Percentiles rank a stretch among this genome's conserved stretches.
phyloP scores from a whole-genome alignment of 2,329 filamentous ascomycete genomes.

The Xylariomycetidae sp. region DNA sequence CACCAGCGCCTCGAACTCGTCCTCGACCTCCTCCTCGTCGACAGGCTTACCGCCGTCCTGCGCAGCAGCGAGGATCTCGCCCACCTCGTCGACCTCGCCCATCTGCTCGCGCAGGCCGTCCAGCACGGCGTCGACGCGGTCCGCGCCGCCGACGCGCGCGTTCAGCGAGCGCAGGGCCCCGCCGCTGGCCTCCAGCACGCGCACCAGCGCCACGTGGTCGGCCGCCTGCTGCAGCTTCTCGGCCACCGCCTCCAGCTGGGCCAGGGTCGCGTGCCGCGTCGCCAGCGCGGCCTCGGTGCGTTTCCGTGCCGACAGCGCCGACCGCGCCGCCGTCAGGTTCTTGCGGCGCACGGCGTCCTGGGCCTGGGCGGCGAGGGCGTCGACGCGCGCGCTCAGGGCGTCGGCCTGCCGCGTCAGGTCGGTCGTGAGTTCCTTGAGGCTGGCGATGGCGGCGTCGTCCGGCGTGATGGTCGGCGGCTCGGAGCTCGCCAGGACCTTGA shows the following conservation, averaged over 20 bases:
- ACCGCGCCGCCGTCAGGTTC: conserved; percentile 68
- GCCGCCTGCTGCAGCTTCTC: conserved; percentile 78
- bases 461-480: conserved; percentile 50
- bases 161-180: conserved; percentile 69
- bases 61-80: conserved; percentile 66
- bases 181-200: conserved; percentile 73
- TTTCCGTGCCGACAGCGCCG: conserved; percentile 77
- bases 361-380: conserved; percentile 58
- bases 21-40: conserved; percentile 80
- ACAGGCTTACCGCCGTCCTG: conserved; percentile 51
- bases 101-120: conserved; percentile 74
- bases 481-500: conserved; percentile 63
- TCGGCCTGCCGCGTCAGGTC: conserved; percentile 68
- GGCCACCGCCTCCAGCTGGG: conserved; percentile 78
- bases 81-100: conserved; percentile 75
- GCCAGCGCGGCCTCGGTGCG: conserved; percentile 67
- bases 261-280: conserved; percentile 65
- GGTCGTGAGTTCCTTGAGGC: conserved; percentile 71
- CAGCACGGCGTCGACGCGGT: conserved; percentile 69
- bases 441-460: conserved; percentile 77
- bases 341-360: conserved; percentile 65
- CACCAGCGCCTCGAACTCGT: conserved; percentile 76
- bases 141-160: conserved; percentile 67
- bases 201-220: conserved; percentile 77
- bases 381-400: conserved; percentile 60